Evolutionary conservation across 2,329 filamentous ascomycete genomes (phyloP), one percentile per base, ranked within the genome.

Genomic region (Curvularia eragrostidis): DNA sequence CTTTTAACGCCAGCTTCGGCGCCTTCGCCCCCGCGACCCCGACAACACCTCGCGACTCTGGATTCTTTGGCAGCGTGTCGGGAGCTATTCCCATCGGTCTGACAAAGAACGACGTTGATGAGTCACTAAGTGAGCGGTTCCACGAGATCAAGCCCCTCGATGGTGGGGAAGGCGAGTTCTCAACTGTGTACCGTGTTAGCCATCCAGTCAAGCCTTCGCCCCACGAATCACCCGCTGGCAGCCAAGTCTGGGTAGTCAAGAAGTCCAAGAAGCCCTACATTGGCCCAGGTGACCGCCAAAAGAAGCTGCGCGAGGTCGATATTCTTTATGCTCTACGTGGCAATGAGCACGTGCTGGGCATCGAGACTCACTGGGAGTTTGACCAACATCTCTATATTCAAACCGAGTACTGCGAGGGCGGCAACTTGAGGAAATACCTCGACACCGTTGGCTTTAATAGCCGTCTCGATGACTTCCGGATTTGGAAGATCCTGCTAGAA

Each of bases 401-500:
- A 80, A 98, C 94, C 0, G 95, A 99, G 73, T 98, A 89, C 74
- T 99, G 95, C 71, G 93, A 97, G 74, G 92, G 97, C 74, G 95
- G 95, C 15, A 96, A 91, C 59, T 81, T 99, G 42, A 90, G 96
- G 73, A 84, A 87, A 15, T 99, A 98, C 73, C 83, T 99, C 28
- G 85, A 87, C n/a, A 86, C 90, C 56, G 87, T 92, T 59, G 95
- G 95, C 23, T 84, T 89, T 60, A 92, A 91, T 73, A 93, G 92
- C 46, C 87, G 94, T 67, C 80, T 99, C 64, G 95, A 99, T 77
- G 95, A 98, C 75, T 99, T 99, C 79, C 87, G 95, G 61, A 97
- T 98, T 76, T 99, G 95, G 92, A 99, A 99, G 81, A 94, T 98
- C 56, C 81, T 98, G 68, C 85, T 97, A 41, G 95, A 99, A 76